phyloP scores from a whole-genome alignment of 148 eudicot species.

The Arbutus unedo region DNA sequence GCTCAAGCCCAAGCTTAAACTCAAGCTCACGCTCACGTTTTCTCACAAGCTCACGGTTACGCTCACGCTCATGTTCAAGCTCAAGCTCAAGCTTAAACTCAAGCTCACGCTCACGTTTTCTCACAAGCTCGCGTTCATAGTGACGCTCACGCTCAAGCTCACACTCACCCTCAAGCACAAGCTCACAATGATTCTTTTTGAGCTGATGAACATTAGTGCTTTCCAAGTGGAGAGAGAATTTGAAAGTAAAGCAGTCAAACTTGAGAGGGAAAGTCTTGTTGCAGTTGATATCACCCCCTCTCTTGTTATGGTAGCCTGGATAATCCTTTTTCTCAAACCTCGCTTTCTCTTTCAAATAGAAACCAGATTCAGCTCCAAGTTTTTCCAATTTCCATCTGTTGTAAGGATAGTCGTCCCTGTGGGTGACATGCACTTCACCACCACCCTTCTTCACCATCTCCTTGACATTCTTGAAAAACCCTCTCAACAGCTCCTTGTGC shows the following conservation, averaged over 20 bases:
- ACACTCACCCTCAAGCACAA: too few species aligned
- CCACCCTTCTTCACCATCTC: slow-evolving; percentile 27
- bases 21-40: too few species aligned
- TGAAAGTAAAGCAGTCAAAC: slow-evolving; percentile 12
- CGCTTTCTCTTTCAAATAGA: slow-evolving; percentile 18
- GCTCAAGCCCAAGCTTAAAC: too few species aligned
- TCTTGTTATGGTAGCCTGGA: slow-evolving; percentile 34
- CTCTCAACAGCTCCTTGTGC: slow-evolving; percentile 21
- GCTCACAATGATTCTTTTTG: background rate
- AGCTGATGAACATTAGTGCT: background rate
- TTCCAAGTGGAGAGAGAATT: background rate
- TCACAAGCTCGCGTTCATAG: too few species aligned
- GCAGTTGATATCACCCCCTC: slow-evolving; percentile 22
- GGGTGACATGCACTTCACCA: slow-evolving; percentile 31
- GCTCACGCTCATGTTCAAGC: too few species aligned
- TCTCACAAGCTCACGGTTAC: too few species aligned
- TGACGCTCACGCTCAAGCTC: too few species aligned
- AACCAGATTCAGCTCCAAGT: slow-evolving; percentile 13
- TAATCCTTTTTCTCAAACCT: slow-evolving; percentile 15
- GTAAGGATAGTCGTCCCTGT: slow-evolving; percentile 24
- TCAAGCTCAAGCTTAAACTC: too few species aligned
- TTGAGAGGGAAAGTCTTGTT: slow-evolving; percentile 15
- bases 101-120: too few species aligned
- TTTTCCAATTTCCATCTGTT: slow-evolving; percentile 20
- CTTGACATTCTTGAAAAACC: slow-evolving; percentile 28